Percentiles rank a stretch among this genome's conserved stretches.
These are phyloP conservation scores for Geotrichum siamense DNA, from an alignment of 1,139 yeast species.

Conservation along the genomic window DNA sequence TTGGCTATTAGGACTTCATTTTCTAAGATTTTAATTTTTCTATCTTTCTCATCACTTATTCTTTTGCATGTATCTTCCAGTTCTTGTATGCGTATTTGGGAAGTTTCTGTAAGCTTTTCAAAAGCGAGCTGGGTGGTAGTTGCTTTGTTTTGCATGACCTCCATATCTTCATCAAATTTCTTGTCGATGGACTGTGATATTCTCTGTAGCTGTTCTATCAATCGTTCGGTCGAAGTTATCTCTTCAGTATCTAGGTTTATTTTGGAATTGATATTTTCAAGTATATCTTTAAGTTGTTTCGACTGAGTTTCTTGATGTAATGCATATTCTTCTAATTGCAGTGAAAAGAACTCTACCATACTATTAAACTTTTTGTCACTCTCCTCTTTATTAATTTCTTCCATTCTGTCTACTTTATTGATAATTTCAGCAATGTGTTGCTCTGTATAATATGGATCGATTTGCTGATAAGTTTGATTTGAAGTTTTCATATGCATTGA, in stretches of 20 bases:
- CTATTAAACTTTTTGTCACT: slow-evolving; percentile 8
- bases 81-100: slow-evolving; percentile 6
- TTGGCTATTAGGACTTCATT: slow-evolving; percentile 12
- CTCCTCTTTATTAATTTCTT: slow-evolving; percentile 1
- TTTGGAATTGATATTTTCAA: neutral
- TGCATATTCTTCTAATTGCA: slow-evolving; percentile 8
- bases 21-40: slow-evolving; percentile 5
- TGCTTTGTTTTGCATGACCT: slow-evolving; percentile 7
- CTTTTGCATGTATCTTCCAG: slow-evolving; percentile 5
- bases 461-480: neutral
- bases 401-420: neutral
- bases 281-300: neutral
- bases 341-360: slow-evolving; percentile 5
- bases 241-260: neutral
- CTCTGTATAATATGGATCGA: neutral
- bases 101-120: slow-evolving; percentile 5
- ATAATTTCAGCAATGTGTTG: slow-evolving; percentile 12
- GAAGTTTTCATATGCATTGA: neutral
- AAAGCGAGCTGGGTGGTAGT: neutral
- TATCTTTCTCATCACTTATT: neutral
- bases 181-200: neutral
- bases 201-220: neutral
- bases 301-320: slow-evolving; percentile 1
- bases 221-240: neutral
- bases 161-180: slow-evolving; percentile 3